A percentile compares a stretch with the other conserved stretches of the same genome.
Conservation (phyloP, 2,329 filamentous ascomycete genomes). For the Talaromyces rugulosus region DNA sequence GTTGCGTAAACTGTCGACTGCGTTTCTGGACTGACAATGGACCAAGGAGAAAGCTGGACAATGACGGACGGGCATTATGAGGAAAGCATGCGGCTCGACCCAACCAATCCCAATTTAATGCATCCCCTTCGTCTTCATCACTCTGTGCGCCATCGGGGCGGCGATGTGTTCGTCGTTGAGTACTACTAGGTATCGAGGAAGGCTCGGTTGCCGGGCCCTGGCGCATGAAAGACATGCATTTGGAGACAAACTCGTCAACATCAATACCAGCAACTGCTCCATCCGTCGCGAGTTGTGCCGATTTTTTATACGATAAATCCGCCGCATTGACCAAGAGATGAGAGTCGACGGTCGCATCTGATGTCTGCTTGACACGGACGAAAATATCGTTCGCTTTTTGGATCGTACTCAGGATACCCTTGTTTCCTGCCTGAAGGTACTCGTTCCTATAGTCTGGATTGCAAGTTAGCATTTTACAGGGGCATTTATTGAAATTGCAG, state of each 20-base stretch:
- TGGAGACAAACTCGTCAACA: constrained; percentile 85
- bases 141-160: constrained; percentile 54
- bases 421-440: constrained; percentile 62
- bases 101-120: constrained; percentile 80
- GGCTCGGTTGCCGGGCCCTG: constrained; percentile 56
- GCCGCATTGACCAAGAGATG: constrained; percentile 76
- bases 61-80: constrained; percentile 66
- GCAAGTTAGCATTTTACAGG: constrained; percentile 9
- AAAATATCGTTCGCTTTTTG: constrained; percentile 62
- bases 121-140: constrained; percentile 67
- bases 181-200: constrained; percentile 38
- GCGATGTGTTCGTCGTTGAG: constrained; percentile 38
- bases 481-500: background rate
- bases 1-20: constrained; percentile 63
- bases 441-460: constrained; percentile 65
- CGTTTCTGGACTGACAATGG: constrained; percentile 88
- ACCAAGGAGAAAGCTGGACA: constrained; percentile 80
- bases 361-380: constrained; percentile 74
- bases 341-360: constrained; percentile 86
- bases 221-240: constrained; percentile 84
- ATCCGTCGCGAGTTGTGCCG: constrained; percentile 68
- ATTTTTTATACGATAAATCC: constrained; percentile 75
- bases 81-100: constrained; percentile 74
- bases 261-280: constrained; percentile 73
- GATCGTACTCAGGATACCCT: constrained; percentile 63